Percentiles rank a stretch among this genome's conserved stretches.
Conservation (phyloP, 2,329 filamentous ascomycete genomes). For the Nemania sp. region DNA sequence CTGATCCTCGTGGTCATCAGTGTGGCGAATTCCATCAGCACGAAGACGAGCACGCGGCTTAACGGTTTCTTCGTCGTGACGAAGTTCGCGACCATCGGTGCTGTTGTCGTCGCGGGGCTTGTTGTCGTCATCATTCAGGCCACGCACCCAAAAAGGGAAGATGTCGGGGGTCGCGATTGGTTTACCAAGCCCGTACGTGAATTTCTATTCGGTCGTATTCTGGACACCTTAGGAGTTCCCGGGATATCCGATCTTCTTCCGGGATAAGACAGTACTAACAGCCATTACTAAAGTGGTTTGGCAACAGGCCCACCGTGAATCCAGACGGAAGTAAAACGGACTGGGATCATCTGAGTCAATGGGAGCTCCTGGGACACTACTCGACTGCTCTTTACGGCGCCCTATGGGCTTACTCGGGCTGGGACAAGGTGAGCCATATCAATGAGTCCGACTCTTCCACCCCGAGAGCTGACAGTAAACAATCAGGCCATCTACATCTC, state of each 20-base stretch:
- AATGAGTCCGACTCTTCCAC: neutral
- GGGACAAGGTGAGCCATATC: constrained; percentile 60
- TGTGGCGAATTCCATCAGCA: constrained; percentile 60
- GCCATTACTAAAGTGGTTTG: constrained; percentile 53
- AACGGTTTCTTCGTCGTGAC: constrained; percentile 60
- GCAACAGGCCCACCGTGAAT: constrained; percentile 51
- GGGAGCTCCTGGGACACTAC: constrained; percentile 64
- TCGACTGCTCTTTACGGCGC: constrained; percentile 65
- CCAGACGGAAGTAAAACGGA: constrained; percentile 55
- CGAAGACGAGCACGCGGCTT: constrained; percentile 57
- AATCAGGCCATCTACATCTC: constrained; percentile 58
- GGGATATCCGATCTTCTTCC: neutral
- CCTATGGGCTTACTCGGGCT: constrained; percentile 68
- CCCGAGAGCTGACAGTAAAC: neutral
- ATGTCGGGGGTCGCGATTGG: constrained; percentile 57
- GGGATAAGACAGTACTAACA: neutral
- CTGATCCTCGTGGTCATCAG: constrained; percentile 52
- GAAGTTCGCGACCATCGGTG: constrained; percentile 56
- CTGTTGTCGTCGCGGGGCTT: constrained; percentile 54
- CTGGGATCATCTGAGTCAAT: constrained; percentile 54
- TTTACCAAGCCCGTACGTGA: constrained; percentile 43
- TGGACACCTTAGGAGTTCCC: neutral
- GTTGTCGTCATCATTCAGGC: constrained; percentile 51
- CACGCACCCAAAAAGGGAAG: constrained; percentile 42
- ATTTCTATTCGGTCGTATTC: neutral